Evolutionary conservation across 176 grass and related monocot genomes (phyloP).

Genomic region (Juncus effusus): DNA sequence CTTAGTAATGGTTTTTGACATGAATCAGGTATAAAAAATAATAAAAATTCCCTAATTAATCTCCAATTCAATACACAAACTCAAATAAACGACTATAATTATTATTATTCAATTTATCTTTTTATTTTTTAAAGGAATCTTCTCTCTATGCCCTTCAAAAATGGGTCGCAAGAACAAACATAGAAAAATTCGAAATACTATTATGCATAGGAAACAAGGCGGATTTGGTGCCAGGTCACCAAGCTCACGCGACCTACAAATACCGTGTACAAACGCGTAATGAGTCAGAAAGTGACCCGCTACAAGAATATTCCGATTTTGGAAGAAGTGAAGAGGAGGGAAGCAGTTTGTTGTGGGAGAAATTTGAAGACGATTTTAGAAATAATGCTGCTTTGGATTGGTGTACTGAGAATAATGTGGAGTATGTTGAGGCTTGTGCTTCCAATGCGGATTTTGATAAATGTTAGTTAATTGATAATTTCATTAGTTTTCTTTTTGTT

Average conservation of each 20-base stretch:
- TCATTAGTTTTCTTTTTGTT: constrained; percentile 11
- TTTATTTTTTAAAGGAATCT: constrained; percentile 56
- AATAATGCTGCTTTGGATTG: constrained; percentile 50
- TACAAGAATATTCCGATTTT: constrained; percentile 72
- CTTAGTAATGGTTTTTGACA: constrained; percentile 87
- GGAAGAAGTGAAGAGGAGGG: constrained; percentile 79
- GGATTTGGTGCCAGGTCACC: constrained; percentile 76
- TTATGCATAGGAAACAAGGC: constrained; percentile 95
- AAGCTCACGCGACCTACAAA: constrained; percentile 67
- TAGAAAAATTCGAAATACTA: constrained; percentile 79
- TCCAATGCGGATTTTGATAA: constrained; percentile 85
- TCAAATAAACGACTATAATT: neutral
- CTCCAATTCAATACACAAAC: neutral
- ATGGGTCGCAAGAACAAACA: constrained; percentile 68
- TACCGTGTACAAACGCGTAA: constrained; percentile 49
- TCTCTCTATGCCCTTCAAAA: constrained; percentile 57
- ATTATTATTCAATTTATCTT: constrained; percentile 8
- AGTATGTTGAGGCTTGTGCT: constrained; percentile 90
- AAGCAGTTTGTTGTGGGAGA: constrained; percentile 56
- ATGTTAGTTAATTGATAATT: constrained; percentile 45
- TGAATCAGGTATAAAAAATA: constrained; percentile 49
- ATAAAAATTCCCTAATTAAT: neutral
- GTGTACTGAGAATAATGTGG: constrained; percentile 77
- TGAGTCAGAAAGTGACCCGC: constrained; percentile 55
- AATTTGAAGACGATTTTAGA: constrained; percentile 47